These are phyloP conservation scores for Alternaria triticimaculans DNA, from an alignment of 2,329 filamentous ascomycete species.

Conservation along the genomic window DNA sequence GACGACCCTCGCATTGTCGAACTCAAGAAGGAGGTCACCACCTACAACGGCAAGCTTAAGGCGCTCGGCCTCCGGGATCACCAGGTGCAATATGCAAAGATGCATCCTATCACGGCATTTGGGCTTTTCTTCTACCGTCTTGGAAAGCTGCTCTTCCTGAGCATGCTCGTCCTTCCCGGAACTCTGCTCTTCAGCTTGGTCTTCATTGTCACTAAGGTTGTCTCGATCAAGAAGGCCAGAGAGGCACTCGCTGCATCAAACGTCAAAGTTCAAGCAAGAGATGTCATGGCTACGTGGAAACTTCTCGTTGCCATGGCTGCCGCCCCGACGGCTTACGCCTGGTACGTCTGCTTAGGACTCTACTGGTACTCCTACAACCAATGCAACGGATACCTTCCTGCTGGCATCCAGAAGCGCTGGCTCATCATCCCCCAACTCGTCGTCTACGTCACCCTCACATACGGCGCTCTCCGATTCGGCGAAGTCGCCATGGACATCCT, in stretches of 20 bases:
- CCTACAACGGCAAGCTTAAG: constrained; percentile 86
- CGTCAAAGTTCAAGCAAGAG: constrained; percentile 49
- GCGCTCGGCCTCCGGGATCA: constrained; percentile 90
- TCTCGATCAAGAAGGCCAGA: constrained; percentile 47
- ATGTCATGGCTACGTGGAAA: constrained; percentile 53
- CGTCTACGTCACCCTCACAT: constrained; percentile 86
- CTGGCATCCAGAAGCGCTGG: constrained; percentile 73
- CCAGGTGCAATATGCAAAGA: constrained; percentile 89
- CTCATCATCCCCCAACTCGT: constrained; percentile 74
- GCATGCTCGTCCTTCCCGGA: constrained; percentile 83
- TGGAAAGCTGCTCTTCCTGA: constrained; percentile 76
- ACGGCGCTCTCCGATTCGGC: constrained; percentile 90
- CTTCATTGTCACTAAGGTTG: constrained; percentile 46
- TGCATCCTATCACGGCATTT: constrained; percentile 78
- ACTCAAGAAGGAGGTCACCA: constrained; percentile 75
- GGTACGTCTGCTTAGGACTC: constrained; percentile 41
- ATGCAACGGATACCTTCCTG: constrained; percentile 80
- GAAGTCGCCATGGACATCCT: constrained; percentile 99
- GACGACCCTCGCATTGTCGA: constrained; percentile 82
- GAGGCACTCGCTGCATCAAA: constrained; percentile 51
- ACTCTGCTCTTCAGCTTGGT: constrained; percentile 76
- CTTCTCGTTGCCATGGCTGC: constrained; percentile 50
- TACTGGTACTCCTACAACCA: constrained; percentile 63
- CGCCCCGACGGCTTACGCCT: constrained; percentile 43
- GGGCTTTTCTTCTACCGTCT: constrained; percentile 80